Conservation (phyloP, 495 filamentous ascomycete species). For the Talaromyces ruber region DNA sequence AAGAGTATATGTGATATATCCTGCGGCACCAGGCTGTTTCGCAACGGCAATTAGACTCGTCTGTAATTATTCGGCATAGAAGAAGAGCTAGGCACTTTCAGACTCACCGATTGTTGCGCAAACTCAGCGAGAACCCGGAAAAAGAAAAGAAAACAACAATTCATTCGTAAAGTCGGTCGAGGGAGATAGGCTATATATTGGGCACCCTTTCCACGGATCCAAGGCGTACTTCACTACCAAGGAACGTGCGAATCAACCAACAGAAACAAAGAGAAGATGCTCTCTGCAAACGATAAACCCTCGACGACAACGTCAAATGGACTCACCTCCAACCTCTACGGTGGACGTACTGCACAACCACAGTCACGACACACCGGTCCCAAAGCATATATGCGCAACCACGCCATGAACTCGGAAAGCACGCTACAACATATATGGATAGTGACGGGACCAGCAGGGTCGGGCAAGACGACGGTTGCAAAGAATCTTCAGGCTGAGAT, state of each 20-base stretch:
- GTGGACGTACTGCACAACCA: not conserved
- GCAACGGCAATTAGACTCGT: not conserved
- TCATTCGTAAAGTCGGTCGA: not conserved
- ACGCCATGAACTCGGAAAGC: conserved; percentile 10
- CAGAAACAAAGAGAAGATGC: not conserved
- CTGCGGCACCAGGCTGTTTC: not conserved
- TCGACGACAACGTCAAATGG: conserved; percentile 3
- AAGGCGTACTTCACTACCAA: not conserved
- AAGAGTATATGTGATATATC: not conserved
- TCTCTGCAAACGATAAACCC: conserved; percentile 1
- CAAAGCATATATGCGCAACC: conserved; percentile 15
- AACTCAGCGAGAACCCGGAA: not conserved
- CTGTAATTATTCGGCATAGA: not conserved
- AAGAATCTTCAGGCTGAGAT: conserved; percentile 64
- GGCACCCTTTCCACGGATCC: not conserved
- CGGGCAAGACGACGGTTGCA: conserved; percentile 92
- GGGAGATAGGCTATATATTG: not conserved
- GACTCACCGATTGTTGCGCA: not conserved
- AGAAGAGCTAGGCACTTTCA: not conserved
- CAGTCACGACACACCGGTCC: conserved; percentile 7
- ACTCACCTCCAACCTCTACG: conserved; percentile 8
- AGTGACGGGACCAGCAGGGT: conserved; percentile 94
- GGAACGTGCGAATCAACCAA: not conserved
- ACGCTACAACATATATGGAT: conserved; percentile 82
- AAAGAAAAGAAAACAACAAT: not conserved